Evolutionary conservation across 352 stramenopile species (phyloP).

Genomic region (Globisporangium irregulare): DNA sequence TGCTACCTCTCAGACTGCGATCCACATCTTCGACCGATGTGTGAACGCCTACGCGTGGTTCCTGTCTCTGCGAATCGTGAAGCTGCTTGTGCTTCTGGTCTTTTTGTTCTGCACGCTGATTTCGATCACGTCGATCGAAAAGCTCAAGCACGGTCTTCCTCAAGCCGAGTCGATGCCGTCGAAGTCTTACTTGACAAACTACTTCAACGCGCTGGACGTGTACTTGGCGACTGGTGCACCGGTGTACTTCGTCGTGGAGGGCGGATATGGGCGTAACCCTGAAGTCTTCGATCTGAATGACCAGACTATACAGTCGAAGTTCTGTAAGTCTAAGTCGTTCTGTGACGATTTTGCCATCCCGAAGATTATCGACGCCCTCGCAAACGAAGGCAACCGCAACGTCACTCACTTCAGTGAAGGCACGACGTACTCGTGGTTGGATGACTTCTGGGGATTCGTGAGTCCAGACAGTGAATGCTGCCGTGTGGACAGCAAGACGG

Average conservation of each 20-base stretch:
- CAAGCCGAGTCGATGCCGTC: slow-evolving; percentile 65
- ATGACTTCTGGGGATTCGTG: slow-evolving; percentile 66
- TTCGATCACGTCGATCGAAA: slow-evolving; percentile 54
- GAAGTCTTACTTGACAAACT: slow-evolving; percentile 64
- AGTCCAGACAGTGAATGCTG: slow-evolving; percentile 61
- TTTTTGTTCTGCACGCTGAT: slow-evolving; percentile 47
- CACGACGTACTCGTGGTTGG: slow-evolving; percentile 67
- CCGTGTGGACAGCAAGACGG: slow-evolving; percentile 35
- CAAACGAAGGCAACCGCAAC: slow-evolving; percentile 38
- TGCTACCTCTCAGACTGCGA: not conserved
- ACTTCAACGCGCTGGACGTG: slow-evolving; percentile 55
- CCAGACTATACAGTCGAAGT: slow-evolving; percentile 34
- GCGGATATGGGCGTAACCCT: slow-evolving; percentile 48
- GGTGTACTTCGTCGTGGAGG: slow-evolving; percentile 66
- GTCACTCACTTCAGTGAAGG: slow-evolving; percentile 53
- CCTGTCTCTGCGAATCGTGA: slow-evolving; percentile 44
- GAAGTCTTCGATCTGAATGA: slow-evolving; percentile 45
- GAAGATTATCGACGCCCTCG: slow-evolving; percentile 54
- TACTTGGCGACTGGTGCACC: slow-evolving; percentile 54
- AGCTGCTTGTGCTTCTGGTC: slow-evolving; percentile 41
- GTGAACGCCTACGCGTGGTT: slow-evolving; percentile 48
- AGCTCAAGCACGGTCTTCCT: slow-evolving; percentile 49
- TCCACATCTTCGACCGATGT: slow-evolving; percentile 32
- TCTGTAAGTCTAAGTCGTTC: slow-evolving; percentile 65
- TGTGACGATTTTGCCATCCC: slow-evolving; percentile 49